Conservation (phyloP, 306 rosid species). For the Prunus fruticosa region DNA sequence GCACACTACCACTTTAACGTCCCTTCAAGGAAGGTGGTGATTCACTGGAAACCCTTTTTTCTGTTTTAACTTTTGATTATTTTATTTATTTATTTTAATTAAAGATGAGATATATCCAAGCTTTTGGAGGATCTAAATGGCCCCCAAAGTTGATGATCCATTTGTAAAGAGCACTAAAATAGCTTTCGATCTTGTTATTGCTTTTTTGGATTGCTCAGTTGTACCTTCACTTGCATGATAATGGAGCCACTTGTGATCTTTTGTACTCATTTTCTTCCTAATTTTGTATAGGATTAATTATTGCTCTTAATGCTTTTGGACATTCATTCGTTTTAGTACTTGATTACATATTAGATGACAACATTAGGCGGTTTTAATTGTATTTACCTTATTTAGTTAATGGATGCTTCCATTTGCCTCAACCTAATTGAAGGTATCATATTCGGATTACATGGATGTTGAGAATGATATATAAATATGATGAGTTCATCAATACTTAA, state of each 20-base stretch:
- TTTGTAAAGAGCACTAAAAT: slow-evolving; percentile 11
- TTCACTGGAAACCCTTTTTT: background rate
- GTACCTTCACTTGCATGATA: slow-evolving; percentile 6
- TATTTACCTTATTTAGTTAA: too few species aligned
- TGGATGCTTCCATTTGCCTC: too few species aligned
- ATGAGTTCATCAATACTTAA: too few species aligned
- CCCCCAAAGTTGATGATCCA: background rate
- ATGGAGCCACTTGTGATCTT: background rate
- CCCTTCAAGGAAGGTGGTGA: slow-evolving; percentile 12
- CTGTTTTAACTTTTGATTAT: background rate
- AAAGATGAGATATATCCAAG: background rate
- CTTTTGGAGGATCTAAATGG: background rate
- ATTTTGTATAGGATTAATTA: too few species aligned
- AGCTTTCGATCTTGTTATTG: slow-evolving; percentile 8
- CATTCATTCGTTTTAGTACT: too few species aligned
- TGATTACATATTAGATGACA: too few species aligned
- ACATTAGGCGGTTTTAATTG: too few species aligned
- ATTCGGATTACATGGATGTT: too few species aligned
- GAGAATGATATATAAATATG: too few species aligned
- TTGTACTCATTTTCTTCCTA: background rate
- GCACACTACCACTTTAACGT: background rate
- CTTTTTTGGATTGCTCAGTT: slow-evolving; percentile 1
- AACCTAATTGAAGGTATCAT: too few species aligned
- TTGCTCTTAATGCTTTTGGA: too few species aligned
- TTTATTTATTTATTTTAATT: background rate